phyloP scores from a whole-genome alignment of 257 asterid genomes.

The Scutellaria baicalensis region DNA sequence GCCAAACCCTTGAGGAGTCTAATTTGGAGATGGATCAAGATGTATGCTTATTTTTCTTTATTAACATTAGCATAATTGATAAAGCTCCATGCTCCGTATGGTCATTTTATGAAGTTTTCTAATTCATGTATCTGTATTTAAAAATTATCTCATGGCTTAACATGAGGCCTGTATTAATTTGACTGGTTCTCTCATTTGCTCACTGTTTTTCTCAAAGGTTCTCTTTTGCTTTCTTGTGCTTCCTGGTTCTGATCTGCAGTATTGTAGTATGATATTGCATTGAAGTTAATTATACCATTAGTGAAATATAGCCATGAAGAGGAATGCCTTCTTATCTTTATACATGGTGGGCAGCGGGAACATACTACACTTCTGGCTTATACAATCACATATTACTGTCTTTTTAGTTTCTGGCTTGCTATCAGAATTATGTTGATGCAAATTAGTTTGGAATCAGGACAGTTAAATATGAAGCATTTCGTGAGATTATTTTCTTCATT shows the following conservation, averaged over 20 bases:
- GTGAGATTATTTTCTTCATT: neutral
- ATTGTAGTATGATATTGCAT: neutral
- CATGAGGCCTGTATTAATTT: neutral
- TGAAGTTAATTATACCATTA: neutral
- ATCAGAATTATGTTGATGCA: neutral
- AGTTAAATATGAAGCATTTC: neutral
- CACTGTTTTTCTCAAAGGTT: neutral
- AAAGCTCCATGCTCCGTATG: neutral
- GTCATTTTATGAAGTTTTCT: neutral
- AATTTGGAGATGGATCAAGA: slow-evolving; percentile 86
- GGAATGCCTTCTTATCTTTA: neutral
- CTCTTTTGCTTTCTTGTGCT: neutral
- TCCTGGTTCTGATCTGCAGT: neutral
- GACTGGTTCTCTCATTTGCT: neutral
- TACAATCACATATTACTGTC: neutral
- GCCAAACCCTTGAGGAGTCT: slow-evolving; percentile 70
- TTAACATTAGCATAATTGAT: neutral
- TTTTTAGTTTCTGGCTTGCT: neutral
- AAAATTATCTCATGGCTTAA: neutral
- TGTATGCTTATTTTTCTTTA: slow-evolving; percentile 39
- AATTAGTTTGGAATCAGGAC: neutral
- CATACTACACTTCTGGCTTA: neutral
- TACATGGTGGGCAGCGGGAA: neutral
- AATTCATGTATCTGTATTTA: neutral
- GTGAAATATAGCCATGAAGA: neutral